Evolutionary conservation across 2,329 filamentous ascomycete genomes (phyloP), one percentile per base, ranked within the genome.

Genomic region (Neofusicoccum kwambonambiense): DNA sequence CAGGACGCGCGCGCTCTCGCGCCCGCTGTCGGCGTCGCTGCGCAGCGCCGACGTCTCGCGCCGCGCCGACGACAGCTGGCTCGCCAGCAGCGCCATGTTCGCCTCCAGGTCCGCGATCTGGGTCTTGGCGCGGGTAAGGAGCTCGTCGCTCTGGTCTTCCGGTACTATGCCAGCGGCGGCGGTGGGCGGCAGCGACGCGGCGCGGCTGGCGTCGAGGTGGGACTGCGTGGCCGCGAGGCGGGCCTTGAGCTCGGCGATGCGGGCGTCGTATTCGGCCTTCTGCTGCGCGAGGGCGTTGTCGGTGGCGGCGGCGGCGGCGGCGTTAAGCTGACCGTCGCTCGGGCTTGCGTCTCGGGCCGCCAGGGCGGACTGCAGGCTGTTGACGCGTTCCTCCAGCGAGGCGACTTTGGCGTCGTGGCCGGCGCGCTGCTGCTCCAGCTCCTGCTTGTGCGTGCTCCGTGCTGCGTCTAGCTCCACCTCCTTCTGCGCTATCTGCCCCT

Each of bases 231-330:
- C 41, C 15, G 34, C 7, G 27, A 65, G 63, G 7, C 47, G 47
- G 13, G 63, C 63, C 39, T 65, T 54, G 15, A 65, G 63, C 42
- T 65, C 63, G 37, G 63, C 63, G 37, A 65, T 61, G 35, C 63
- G 54, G 37, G 63, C 54, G 35, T 44, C 39, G n/a, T 52, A 51
- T 27, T 47, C 42, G n/a, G 62, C 62, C 8, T 64, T 41, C 12
- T 51, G 54, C 45, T 60, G 63, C 7, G 39, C 54, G 45, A 65
- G 52, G 12, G 35, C 42, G 9, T 31, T 22, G 1, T 51, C 35
- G 9, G 13, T 31, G 7, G 41, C 19, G 15, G 54, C 7, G 35
- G 35, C 7, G 35, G 35, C 27, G 27, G 27, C 27, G 27, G 27
- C 27, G 27, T 31, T 31, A 7, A 7, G 27, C 27, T 31, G 27